phyloP scores from a whole-genome alignment of 2,329 filamentous ascomycete genomes.

The Thelonectria olida region DNA sequence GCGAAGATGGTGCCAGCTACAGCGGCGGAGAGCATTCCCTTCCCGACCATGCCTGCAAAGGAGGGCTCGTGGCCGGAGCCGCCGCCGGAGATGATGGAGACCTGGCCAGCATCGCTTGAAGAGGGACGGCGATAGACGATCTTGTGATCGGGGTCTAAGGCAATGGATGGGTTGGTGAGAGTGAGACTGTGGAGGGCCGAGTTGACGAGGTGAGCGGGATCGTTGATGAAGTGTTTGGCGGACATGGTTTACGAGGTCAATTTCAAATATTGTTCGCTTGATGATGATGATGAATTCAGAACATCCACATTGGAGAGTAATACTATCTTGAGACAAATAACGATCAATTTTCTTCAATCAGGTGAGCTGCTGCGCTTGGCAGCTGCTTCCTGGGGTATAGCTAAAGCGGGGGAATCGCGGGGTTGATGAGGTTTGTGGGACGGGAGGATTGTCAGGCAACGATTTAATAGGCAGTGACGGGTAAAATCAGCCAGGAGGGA shows the following conservation, averaged over 20 bases:
- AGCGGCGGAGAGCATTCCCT: conserved; percentile 80
- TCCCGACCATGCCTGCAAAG: conserved; percentile 86
- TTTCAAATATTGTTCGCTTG: too few relatives aligned
- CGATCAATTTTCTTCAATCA: conserved; percentile 1
- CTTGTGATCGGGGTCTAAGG: conserved; percentile 82
- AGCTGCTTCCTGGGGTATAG: background rate
- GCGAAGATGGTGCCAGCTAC: conserved; percentile 91
- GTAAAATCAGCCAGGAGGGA: background rate
- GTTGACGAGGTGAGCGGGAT: conserved; percentile 80
- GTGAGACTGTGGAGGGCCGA: conserved; percentile 81
- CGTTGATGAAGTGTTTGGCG: conserved; percentile 88
- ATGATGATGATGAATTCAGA: too few relatives aligned
- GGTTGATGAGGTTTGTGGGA: background rate
- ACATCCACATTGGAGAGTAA: too few relatives aligned
- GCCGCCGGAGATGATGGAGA: conserved; percentile 87
- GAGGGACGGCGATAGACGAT: conserved; percentile 78
- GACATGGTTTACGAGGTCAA: conserved; percentile 52
- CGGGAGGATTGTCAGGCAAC: background rate
- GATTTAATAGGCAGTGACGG: background rate
- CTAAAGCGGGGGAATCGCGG: background rate
- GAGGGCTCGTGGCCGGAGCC: conserved; percentile 91
- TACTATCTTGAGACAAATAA: too few relatives aligned
- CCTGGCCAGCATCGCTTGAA: conserved; percentile 61
- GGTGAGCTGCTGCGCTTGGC: background rate
- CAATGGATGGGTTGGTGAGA: conserved; percentile 83